phyloP scores from a whole-genome alignment of 805 yeast genomes.

The Kodamaea hsintzibuensis region DNA sequence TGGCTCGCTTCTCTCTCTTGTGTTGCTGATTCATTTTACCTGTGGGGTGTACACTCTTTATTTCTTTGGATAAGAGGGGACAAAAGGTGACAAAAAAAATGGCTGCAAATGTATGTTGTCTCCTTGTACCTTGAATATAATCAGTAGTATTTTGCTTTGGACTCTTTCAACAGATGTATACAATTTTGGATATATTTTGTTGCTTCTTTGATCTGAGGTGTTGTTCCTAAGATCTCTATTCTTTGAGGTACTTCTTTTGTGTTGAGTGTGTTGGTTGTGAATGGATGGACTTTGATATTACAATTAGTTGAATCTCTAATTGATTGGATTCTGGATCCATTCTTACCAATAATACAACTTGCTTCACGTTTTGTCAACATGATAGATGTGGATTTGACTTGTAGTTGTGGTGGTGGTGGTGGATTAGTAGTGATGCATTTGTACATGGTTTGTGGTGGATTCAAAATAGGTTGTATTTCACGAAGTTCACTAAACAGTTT shows the following conservation, averaged over 20 bases:
- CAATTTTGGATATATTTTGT: neutral
- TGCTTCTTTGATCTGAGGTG: neutral
- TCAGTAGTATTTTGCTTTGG: neutral
- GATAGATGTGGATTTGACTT: neutral
- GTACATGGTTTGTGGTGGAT: neutral
- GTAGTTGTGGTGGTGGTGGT: too few relatives aligned
- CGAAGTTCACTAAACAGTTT: neutral
- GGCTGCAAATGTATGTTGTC: neutral
- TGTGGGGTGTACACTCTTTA: neutral
- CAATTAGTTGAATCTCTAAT: neutral
- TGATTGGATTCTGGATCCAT: neutral
- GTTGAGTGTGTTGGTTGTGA: neutral
- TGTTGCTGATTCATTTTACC: too few relatives aligned
- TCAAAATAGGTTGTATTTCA: neutral
- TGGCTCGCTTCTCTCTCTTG: too few relatives aligned
- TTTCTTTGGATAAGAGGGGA: neutral
- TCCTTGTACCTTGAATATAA: neutral
- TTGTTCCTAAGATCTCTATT: neutral
- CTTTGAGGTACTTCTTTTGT: neutral
- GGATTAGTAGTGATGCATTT: neutral
- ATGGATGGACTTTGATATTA: neutral
- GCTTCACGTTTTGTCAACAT: neutral
- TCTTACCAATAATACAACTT: neutral
- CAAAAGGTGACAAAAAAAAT: neutral
- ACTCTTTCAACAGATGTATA: neutral